Evolutionary conservation across 768 basidiomycete genomes (phyloP), one percentile per base, ranked within the genome.

Genomic region (Nidularia pulvinata): DNA sequence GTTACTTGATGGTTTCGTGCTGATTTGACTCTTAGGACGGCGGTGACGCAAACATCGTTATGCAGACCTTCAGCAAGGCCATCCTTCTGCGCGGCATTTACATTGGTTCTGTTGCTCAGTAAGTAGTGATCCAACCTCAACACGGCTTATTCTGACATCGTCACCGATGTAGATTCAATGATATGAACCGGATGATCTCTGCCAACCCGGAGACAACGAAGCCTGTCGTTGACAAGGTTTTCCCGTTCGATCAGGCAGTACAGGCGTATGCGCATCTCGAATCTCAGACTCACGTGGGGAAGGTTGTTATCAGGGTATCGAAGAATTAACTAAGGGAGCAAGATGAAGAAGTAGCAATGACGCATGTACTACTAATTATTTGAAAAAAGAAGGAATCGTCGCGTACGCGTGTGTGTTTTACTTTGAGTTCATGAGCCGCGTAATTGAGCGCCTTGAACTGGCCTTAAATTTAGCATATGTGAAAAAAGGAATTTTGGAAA

Each of bases 41-140:
- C 5, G 56, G 55, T 7, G 67, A 67, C 35, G 54, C 65, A 16
- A 67, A 75, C 51, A 52, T 78, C 14, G 60, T 69, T 34, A 50
- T 63, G 16, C 52, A 51, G 6, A 60, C 69, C 11, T 75, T 85
- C 30, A 59, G 37, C 45, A 79, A 72, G 56, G 71, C 70, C 2
- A 66, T 79, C 35, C 63, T 59, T 19, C 55, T 85, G 36, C 77
- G 80, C 4, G 84, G 85, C 4, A 74, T 86, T 30, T 70, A 78
- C 34, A 72, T 85, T 50, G 85, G 84, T 33, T 80, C 81, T 9
- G 74, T 83, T n/a, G 68, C 75, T n/a, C 82, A 84, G 80, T 83
- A 59, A 45, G 80, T 68, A 42, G 22, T 33, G 5, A 47, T 52
- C 14, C 48, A 52, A 33, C 34, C 48, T 11, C 16, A 25, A 46